Evolutionary conservation across 768 basidiomycete species (phyloP), one percentile per base, ranked within the genome.

Genomic region (Podaxis carcinomalis): DNA sequence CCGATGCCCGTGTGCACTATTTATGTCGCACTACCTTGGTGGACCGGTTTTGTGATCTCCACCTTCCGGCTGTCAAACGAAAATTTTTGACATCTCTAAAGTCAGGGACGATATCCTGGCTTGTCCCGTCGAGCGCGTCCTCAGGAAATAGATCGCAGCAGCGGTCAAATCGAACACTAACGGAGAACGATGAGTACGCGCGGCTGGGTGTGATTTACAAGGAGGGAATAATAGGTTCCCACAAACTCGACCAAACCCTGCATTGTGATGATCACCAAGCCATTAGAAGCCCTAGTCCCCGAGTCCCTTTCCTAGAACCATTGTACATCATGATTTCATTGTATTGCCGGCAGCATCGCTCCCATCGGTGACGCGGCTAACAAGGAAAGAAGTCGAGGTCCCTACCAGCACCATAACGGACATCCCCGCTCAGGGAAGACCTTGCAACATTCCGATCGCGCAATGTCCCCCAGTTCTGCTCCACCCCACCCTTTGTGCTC

Each of bases 381-480:
- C 47, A 49, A 13, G 5, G 21, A 49, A 23, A 52, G 51, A 52
- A 52, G 51, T 19, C 51, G n/a, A 23, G 28, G 32, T n/a, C 25
- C 51, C 27, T 28, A 9, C 10, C 11, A 52, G n/a, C 14, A n/a
- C 19, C 16, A 32, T 25, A 28, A n/a, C 32, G 3, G 23, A 6
- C 54, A 39, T 42, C 37, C 27, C 54, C 39, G 21, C 36, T 44
- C 56, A 47, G 42, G 40, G 42, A 56, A 46, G 27, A 44, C 28
- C 28, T 47, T 46, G 47, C 40, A 44, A 42, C 42, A 56, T 56
- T 56, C 56, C 56, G 56, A 56, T 56, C 56, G 42, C 56, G 56
- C 56, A 56, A 4, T 14, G 39, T 5, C 21, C 21, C 54, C 39
- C 40, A 21, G 5, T 23, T 14, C 25, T 23, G 21, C 47, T 25